Base-by-base conservation (phyloP, 2,329 filamentous ascomycete genomes). In the Parascedosporium putredinis region DNA sequence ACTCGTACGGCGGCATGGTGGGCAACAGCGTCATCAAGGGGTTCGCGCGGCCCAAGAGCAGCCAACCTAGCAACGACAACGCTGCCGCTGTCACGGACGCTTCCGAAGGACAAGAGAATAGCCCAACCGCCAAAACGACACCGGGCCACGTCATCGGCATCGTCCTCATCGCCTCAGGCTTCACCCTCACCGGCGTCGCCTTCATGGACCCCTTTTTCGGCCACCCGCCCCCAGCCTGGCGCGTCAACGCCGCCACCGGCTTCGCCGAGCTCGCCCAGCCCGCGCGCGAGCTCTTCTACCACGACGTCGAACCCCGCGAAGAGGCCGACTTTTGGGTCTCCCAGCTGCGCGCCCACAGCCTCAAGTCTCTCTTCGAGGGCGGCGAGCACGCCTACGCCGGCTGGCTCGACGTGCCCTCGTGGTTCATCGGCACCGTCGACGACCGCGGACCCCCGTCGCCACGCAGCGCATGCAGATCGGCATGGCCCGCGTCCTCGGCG, bases 1-100 rank as follows among this genome's bases (percentile, higher is more conserved):
- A 76, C 57, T 74, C 72, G 0, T 76, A 73, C 50, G 72, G 72
- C 25, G 72, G 72, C 20, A 62, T 68, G 38, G 67, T 73, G 1
- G 71, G 67, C 40, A 62, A 61, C 53, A 74, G 71, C 53, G 69
- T 70, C 2, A 59, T 74, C 55, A 70, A 68, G 52, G 70, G 64
- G 5, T 60, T 75, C 46, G 58, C 69, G 0, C 50, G 55, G 27
- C 49, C 52, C 25, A 51, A 57, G 16, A 46, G 34, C 3, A 40
- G 29, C 34, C 25, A 50, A 22, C 14, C 47, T 18, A 33, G n/a
- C 6, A 33, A n/a, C n/a, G 27, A 31, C 27, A 31, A 22, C 22
- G 9, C 45, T 23, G 12, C n/a, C 38, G 20, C 45, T 10, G 7
- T 33, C 14, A 18, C 31, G 8, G 5, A 6, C 3, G 27, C 45